Conservation (phyloP, 169 alveolate genomes). For the Plasmodium sp. region DNA sequence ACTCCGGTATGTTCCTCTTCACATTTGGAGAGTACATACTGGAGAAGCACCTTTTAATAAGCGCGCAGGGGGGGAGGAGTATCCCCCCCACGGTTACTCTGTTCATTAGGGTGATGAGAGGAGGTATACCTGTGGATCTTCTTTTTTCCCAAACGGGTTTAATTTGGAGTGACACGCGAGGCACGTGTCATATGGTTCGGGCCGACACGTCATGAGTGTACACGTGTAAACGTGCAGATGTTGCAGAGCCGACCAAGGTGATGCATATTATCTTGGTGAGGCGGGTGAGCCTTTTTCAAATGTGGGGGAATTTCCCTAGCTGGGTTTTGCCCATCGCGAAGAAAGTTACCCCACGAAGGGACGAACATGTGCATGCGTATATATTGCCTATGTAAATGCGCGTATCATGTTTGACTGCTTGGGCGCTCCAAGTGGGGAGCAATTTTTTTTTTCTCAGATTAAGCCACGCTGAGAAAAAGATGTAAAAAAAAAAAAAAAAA, state of each 20-base stretch:
- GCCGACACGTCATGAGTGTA: not conserved
- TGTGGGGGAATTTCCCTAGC: not conserved
- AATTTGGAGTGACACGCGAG: not conserved
- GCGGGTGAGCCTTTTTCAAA: not conserved
- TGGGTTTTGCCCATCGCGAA: not conserved
- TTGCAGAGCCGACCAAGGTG: not conserved
- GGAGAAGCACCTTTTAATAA: slow-evolving; percentile 33
- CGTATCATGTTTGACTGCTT: not conserved
- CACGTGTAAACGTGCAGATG: not conserved
- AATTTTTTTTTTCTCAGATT: not conserved
- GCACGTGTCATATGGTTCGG: not conserved
- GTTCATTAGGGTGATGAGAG: not conserved
- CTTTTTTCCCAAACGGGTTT: not conserved
- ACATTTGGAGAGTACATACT: slow-evolving; percentile 75
- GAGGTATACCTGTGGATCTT: not conserved
- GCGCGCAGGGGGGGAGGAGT: not conserved
- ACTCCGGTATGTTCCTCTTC: slow-evolving; percentile 84
- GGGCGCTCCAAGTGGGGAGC: not conserved
- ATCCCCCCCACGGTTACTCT: not conserved
- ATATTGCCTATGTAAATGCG: not conserved
- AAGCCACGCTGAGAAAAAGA: not conserved
- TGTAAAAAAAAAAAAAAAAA: not conserved
- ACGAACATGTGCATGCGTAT: not conserved
- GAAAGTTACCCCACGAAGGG: not conserved
- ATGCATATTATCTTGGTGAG: not conserved